Base-by-base conservation (phyloP, 139 green algal genomes). In the Picochlorum sp. region DNA sequence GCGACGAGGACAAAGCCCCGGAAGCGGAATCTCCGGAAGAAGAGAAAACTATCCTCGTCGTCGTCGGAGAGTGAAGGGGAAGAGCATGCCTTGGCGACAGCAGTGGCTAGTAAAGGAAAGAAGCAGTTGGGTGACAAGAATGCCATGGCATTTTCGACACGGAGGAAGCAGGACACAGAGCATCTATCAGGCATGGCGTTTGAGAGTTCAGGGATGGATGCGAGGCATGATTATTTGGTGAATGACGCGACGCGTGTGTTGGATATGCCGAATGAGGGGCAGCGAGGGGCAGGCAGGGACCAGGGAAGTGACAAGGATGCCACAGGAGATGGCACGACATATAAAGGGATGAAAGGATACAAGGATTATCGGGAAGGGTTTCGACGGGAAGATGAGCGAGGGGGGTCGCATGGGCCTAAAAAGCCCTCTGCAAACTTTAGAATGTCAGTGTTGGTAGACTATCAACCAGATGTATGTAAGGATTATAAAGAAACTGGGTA, bases 401-500 rank as follows among this genome's bases (percentile, higher is more conserved):
- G 50, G 5, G 88, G 90, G 1, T 56, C 80, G 24, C 83, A 95
- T 52, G 92, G 92, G 4, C 92, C 92, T 2, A 76, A 96, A 69
- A 78, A 91, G 41, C 90, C 85, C 10, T 76, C 64, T 15, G 61
- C 71, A 63, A 82, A 89, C 28, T 68, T 95, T 37, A 77, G 88
- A 23, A 83, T 71, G 51, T 86, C 82, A 2, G 79, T 92, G 20
- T 68, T 75, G 3, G 85, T 98, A 51, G 94, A 98, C 77, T 99
- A 98, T 74, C 87, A 98, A 74, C 94, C 94, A 4, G 94, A 98
- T 74, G 76, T 99, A 15, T 99, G 94, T 74, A 98, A 99, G 75
- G 92, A 98, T 74, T 97, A 97, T 82, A 96, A 97, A 74, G 89
- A 99, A 79, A 95, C 90, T 21, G 90, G 89, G 3, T 96, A 89